Conservation (phyloP, 768 basidiomycete genomes). For the Chalciporus pseudorubinellus region DNA sequence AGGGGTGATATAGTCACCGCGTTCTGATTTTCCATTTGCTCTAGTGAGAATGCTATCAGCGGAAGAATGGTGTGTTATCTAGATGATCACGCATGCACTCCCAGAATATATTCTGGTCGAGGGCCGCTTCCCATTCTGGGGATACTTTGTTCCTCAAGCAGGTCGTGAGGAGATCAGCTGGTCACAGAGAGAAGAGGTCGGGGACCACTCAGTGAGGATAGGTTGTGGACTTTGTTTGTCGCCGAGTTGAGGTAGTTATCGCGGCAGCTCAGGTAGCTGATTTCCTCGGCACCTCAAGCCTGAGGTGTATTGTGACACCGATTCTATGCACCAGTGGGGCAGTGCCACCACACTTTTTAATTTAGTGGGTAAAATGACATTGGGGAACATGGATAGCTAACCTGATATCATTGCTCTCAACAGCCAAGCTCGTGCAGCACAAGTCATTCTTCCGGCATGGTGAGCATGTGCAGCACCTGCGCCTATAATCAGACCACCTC, state of each 20-base stretch:
- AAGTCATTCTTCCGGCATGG: too few relatives aligned
- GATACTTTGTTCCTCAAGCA: conserved; percentile 8
- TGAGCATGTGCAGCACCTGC: too few relatives aligned
- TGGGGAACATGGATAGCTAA: too few relatives aligned
- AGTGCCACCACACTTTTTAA: too few relatives aligned
- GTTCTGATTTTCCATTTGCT: conserved; percentile 24
- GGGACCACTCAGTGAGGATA: background rate
- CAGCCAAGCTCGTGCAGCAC: too few relatives aligned
- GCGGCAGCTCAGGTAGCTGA: background rate
- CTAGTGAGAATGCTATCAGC: conserved; percentile 24
- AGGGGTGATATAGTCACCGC: conserved; percentile 17
- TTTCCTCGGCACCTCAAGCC: conserved; percentile 9
- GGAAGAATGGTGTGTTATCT: conserved; percentile 17
- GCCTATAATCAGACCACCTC: too few relatives aligned
- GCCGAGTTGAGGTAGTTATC: conserved; percentile 1
- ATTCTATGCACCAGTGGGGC: too few relatives aligned
- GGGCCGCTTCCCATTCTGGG: conserved; percentile 15
- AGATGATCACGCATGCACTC: conserved; percentile 22
- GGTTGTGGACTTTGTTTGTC: background rate
- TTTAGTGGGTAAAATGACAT: too few relatives aligned
- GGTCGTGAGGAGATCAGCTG: conserved; percentile 5
- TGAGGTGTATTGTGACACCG: background rate
- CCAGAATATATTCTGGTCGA: conserved; percentile 5
- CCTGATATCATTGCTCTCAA: too few relatives aligned
- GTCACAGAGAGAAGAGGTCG: background rate